These are phyloP conservation scores for Vigna radiata DNA, from an alignment of 306 rosid genomes.

Conservation along the genomic window DNA sequence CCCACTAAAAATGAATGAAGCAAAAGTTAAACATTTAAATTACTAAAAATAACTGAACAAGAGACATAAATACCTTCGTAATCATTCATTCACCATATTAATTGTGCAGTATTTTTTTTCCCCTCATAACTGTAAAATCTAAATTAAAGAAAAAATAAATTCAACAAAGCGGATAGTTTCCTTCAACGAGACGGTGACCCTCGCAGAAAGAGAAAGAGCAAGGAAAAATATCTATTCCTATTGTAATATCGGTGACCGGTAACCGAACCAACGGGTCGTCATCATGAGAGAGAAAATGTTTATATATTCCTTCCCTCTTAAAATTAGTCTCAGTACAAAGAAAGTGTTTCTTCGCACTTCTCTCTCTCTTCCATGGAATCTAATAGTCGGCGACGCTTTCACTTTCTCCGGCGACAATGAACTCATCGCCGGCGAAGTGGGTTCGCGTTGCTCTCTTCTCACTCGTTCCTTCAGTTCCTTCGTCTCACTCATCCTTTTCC, in stretches of 20 bases:
- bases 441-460: slow-evolving; percentile 18
- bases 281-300: slow-evolving; percentile 56
- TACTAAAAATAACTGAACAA: too few species aligned
- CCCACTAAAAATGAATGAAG: too few species aligned
- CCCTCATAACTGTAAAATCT: background rate
- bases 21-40: too few species aligned
- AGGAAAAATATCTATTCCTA: slow-evolving; percentile 37
- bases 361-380: slow-evolving; percentile 45
- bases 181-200: slow-evolving; percentile 47
- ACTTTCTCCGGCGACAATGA: slow-evolving; percentile 38
- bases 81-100: too few species aligned
- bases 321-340: slow-evolving; percentile 49
- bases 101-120: too few species aligned
- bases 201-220: background rate
- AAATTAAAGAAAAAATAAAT: background rate
- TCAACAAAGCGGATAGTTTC: slow-evolving; percentile 38
- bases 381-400: slow-evolving; percentile 54
- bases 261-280: slow-evolving; percentile 62
- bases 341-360: slow-evolving; percentile 61
- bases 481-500: background rate
- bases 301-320: slow-evolving; percentile 71
- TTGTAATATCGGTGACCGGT: slow-evolving; percentile 54
- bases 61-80: too few species aligned
- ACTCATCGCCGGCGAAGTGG: slow-evolving; percentile 47
- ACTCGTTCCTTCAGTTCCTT: slow-evolving; percentile 35